phyloP scores from a whole-genome alignment of 768 basidiomycete genomes.

The Paxillus ammoniavirescens region DNA sequence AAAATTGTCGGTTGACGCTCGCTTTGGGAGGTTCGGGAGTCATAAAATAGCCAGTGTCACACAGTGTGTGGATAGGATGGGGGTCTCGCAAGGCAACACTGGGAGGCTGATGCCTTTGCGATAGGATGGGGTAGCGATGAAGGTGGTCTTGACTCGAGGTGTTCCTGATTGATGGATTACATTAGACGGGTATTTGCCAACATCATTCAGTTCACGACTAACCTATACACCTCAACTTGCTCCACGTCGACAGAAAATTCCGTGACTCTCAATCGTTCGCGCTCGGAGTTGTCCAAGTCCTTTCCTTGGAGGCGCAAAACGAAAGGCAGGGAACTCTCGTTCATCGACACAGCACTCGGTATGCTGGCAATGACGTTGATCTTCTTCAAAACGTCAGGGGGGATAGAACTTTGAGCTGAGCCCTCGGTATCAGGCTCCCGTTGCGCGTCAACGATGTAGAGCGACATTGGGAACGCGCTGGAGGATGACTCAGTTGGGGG shows the following conservation, averaged over 20 bases:
- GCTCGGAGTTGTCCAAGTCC: conserved; percentile 45
- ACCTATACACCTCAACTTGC: conserved; percentile 72
- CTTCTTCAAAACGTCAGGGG: conserved; percentile 53
- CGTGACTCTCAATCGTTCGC: conserved; percentile 54
- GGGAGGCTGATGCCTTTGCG: conserved; percentile 61
- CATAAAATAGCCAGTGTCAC: conserved; percentile 42
- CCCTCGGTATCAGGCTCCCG: conserved; percentile 14
- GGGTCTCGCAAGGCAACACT: conserved; percentile 51
- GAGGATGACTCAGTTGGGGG: conserved; percentile 35
- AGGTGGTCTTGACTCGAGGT: conserved; percentile 41
- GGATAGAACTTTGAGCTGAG: conserved; percentile 36
- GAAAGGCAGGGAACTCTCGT: conserved; percentile 50
- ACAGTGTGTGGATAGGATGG: conserved; percentile 49
- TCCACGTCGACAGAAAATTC: conserved; percentile 55
- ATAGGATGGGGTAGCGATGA: conserved; percentile 54
- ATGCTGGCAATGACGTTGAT: conserved; percentile 65
- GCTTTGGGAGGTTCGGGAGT: conserved; percentile 13
- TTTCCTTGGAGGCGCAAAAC: conserved; percentile 59
- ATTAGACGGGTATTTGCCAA: conserved; percentile 7
- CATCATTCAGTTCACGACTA: conserved; percentile 17
- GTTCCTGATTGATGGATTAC: conserved; percentile 32
- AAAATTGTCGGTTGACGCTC: conserved; percentile 37
- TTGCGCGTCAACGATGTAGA: conserved; percentile 45
- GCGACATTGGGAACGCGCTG: conserved; percentile 31
- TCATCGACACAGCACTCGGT: conserved; percentile 51